Evolutionary conservation across 2,329 filamentous ascomycete species (phyloP).

Genomic region (Venturia oleaginea): DNA sequence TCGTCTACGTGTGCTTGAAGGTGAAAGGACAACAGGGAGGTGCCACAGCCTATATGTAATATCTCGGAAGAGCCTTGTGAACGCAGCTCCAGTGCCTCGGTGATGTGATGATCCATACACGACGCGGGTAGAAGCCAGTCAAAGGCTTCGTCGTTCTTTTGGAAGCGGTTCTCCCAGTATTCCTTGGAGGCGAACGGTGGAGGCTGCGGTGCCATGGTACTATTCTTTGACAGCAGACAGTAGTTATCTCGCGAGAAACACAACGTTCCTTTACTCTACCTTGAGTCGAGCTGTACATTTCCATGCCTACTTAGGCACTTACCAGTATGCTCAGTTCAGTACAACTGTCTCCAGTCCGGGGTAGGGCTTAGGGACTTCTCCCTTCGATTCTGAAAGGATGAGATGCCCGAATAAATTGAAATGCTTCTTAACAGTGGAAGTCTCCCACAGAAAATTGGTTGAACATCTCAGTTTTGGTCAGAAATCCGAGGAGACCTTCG

Average conservation of each 20-base stretch:
- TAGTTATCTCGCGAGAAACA: background rate
- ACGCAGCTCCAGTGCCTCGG: slow-evolving; percentile 9
- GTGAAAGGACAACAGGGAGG: slow-evolving; percentile 29
- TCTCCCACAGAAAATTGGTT: too few relatives aligned
- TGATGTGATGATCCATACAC: slow-evolving; percentile 18
- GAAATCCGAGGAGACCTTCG: too few relatives aligned
- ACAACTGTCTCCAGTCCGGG: too few relatives aligned
- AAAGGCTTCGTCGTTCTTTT: slow-evolving; percentile 25
- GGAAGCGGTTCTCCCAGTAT: slow-evolving; percentile 32
- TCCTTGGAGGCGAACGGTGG: slow-evolving; percentile 27
- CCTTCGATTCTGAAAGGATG: too few relatives aligned
- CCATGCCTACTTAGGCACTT: background rate
- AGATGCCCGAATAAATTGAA: too few relatives aligned
- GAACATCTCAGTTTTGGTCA: too few relatives aligned
- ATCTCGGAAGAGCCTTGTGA: slow-evolving; percentile 19
- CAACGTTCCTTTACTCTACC: background rate
- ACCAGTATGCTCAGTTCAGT: too few relatives aligned
- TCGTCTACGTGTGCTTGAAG: slow-evolving; percentile 24
- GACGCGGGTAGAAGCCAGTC: slow-evolving; percentile 30
- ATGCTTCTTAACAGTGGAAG: too few relatives aligned
- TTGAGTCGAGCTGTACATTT: background rate
- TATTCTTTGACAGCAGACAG: background rate
- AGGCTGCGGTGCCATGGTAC: slow-evolving; percentile 19
- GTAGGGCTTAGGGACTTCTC: too few relatives aligned
- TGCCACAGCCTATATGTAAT: slow-evolving; percentile 32